Conservation (phyloP, 495 filamentous ascomycete genomes). For the Aspergillus haitiensis region DNA sequence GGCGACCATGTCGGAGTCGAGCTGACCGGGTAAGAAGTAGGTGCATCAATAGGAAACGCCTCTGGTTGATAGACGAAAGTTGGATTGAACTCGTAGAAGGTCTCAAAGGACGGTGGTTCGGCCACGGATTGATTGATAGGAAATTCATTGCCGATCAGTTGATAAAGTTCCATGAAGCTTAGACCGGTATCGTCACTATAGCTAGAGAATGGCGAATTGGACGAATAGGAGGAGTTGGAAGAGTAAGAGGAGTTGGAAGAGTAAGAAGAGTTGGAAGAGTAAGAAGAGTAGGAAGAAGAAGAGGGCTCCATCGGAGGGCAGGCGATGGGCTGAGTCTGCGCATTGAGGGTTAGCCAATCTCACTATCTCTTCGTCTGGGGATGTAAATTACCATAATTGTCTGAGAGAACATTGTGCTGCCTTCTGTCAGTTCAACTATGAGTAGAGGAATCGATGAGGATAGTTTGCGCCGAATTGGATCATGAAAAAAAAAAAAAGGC, state of each 20-base stretch:
- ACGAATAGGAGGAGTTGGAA: conserved; percentile 12
- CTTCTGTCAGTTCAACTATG: conserved; percentile 15
- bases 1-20: conserved; percentile 16
- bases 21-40: conserved; percentile 16
- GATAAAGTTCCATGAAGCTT: conserved; percentile 32
- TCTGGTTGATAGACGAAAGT: conserved; percentile 22
- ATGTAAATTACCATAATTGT: conserved; percentile 13
- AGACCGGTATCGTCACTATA: conserved; percentile 29
- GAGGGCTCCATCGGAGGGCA: conserved; percentile 31
- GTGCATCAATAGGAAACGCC: conserved; percentile 14
- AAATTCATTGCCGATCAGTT: conserved; percentile 29
- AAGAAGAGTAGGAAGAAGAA: conserved; percentile 24
- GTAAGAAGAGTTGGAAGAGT: conserved; percentile 17
- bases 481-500: conserved; percentile 10
- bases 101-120: conserved; percentile 20
- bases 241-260: conserved; percentile 24
- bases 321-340: conserved; percentile 15
- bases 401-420: conserved; percentile 13
- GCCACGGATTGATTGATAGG: conserved; percentile 17
- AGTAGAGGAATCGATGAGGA: conserved; percentile 2
- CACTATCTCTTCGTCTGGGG: neutral
- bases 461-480: conserved; percentile 14
- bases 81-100: conserved; percentile 22
- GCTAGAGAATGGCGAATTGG: conserved; percentile 24
- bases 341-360: conserved; percentile 3